These are phyloP conservation scores for Stereum hirsutum DNA, from an alignment of 1,284 basidiomycete genomes.

Conservation along the genomic window DNA sequence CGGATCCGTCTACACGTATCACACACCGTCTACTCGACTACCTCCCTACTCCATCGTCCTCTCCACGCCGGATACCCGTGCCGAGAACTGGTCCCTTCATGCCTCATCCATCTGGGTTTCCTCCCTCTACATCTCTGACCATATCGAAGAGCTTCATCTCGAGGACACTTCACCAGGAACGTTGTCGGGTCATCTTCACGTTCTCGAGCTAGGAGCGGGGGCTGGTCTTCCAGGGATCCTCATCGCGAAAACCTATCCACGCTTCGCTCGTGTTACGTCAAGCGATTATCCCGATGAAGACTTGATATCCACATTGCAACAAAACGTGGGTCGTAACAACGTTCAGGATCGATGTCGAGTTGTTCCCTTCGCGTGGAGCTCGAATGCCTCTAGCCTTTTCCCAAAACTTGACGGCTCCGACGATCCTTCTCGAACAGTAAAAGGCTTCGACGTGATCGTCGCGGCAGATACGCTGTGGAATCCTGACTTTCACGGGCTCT, in stretches of 20 bases:
- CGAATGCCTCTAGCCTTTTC: conserved; percentile 31
- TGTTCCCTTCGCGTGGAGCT: conserved; percentile 57
- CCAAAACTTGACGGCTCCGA: conserved; percentile 1
- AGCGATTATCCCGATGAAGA: conserved; percentile 65
- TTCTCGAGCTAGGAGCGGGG: conserved; percentile 68
- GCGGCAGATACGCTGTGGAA: conserved; percentile 76
- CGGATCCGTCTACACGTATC: conserved; percentile 29
- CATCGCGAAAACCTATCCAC: conserved; percentile 38
- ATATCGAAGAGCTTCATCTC: conserved; percentile 37
- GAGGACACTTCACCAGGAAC: conserved; percentile 4
- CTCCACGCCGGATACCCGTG: conserved; percentile 51
- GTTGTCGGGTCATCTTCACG: conserved; percentile 17
- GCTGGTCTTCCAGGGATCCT: conserved; percentile 65
- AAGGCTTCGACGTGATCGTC: conserved; percentile 51
- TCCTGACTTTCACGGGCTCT: conserved; percentile 40
- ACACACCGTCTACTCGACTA: conserved; percentile 2
- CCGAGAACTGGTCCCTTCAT: conserved; percentile 64
- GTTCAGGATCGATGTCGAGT: conserved; percentile 34
- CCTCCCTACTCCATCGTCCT: conserved; percentile 23
- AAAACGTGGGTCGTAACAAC: conserved; percentile 45
- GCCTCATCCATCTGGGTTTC: conserved; percentile 69
- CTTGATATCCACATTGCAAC: conserved; percentile 47
- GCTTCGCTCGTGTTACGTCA: conserved; percentile 32
- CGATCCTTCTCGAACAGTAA: conserved; percentile 4
- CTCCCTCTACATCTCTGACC: conserved; percentile 55